Percentiles rank a stretch among this genome's conserved stretches.
phyloP scores from a whole-genome alignment of 2,329 filamentous ascomycete species.

The Knoxdaviesia proteae region DNA sequence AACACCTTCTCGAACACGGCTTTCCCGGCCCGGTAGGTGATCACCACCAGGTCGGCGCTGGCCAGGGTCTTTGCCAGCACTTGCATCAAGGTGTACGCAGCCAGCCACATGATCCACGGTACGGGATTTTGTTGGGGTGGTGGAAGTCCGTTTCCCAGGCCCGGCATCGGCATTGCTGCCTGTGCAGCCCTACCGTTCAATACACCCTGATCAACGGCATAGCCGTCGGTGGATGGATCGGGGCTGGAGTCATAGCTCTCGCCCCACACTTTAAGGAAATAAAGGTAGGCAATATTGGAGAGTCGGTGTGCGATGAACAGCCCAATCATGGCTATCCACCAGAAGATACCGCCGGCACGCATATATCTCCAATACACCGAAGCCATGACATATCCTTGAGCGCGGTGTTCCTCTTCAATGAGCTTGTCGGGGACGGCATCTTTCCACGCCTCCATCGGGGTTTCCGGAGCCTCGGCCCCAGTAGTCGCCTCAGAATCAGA shows the following conservation, averaged over 20 bases:
- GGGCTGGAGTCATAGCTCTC: constrained; percentile 36
- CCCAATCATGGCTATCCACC: constrained; percentile 47
- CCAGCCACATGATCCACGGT: constrained; percentile 57
- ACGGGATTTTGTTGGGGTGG: constrained; percentile 40
- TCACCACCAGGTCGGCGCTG: constrained; percentile 44
- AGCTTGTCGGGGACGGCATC: constrained; percentile 48
- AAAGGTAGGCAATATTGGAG: constrained; percentile 44
- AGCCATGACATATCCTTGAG: constrained; percentile 53
- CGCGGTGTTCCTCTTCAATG: constrained; percentile 56
- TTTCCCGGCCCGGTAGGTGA: constrained; percentile 61
- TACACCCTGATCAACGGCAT: background rate
- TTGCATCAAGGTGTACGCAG: constrained; percentile 10
- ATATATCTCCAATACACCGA: constrained; percentile 72
- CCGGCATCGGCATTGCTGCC: too few relatives aligned
- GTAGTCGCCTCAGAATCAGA: background rate
- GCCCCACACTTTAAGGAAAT: constrained; percentile 76
- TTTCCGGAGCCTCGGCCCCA: background rate
- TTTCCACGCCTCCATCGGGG: background rate
- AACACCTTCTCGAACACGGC: constrained; percentile 56
- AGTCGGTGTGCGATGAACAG: constrained; percentile 43
- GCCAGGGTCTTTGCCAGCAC: constrained; percentile 41
- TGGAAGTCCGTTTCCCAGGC: constrained; percentile 2
- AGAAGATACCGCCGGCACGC: constrained; percentile 53
- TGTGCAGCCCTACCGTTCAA: background rate
- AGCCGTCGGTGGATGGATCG: constrained; percentile 4